Conservation (phyloP, 768 basidiomycete species). For the Gloeopeniophorella convolvens region DNA sequence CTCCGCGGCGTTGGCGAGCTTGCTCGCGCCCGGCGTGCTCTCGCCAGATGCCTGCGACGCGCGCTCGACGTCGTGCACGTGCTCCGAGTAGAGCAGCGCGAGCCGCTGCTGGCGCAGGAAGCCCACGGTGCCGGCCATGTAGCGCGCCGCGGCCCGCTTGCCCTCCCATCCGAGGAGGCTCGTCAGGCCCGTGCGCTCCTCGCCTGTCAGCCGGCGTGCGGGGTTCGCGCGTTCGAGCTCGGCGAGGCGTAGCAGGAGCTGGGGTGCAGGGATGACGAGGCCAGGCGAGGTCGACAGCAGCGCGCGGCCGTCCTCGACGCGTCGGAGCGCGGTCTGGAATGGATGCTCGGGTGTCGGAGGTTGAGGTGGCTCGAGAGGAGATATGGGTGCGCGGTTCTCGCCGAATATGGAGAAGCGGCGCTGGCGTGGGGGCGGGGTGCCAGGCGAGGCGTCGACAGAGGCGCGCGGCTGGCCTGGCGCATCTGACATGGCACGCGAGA, state of each 20-base stretch:
- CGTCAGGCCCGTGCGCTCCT: conserved; percentile 47
- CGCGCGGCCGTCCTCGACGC: conserved; percentile 34
- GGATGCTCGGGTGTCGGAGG: conserved; percentile 23
- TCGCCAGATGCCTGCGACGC: neutral
- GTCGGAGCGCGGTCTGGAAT: conserved; percentile 36
- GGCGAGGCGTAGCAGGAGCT: conserved; percentile 43
- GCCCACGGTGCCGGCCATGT: conserved; percentile 44
- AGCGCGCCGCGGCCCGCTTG: conserved; percentile 31
- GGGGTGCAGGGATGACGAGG: conserved; percentile 41
- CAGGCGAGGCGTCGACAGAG: conserved; percentile 27
- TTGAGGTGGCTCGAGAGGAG: neutral
- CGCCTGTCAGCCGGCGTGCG: conserved; percentile 40
- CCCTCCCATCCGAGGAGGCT: conserved; percentile 59
- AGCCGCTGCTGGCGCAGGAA: conserved; percentile 56
- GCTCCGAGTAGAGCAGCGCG: conserved; percentile 42
- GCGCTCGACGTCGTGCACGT: conserved; percentile 23
- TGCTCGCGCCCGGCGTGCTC: conserved; percentile 1
- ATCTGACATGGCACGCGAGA: conserved; percentile 22
- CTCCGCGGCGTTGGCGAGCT: conserved; percentile 14
- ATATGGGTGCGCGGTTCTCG: neutral
- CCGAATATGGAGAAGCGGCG: conserved; percentile 21
- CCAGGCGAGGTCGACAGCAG: conserved; percentile 51
- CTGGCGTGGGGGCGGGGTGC: conserved; percentile 10
- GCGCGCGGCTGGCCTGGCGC: conserved; percentile 17
- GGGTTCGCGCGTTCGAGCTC: conserved; percentile 41